Percentiles rank a stretch among this genome's conserved stretches.
These are phyloP conservation scores for Boletus reticulatus DNA, from an alignment of 768 basidiomycete genomes.

Conservation along the genomic window DNA sequence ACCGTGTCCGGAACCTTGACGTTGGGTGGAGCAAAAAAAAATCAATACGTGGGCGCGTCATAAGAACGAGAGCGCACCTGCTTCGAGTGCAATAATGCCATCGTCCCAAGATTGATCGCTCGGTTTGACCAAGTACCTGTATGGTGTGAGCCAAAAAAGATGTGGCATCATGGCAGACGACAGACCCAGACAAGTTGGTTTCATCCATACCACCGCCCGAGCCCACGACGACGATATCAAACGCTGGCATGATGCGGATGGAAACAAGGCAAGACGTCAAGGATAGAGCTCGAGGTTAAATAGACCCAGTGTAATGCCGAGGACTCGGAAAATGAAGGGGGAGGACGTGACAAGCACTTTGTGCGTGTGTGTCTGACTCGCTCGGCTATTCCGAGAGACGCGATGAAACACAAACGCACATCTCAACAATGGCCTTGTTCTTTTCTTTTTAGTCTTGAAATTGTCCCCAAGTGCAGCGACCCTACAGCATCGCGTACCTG, in stretches of 20 bases:
- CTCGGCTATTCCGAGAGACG: constrained; percentile 19
- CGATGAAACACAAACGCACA: no score
- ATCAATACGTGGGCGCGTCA: neutral
- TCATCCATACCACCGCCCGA: constrained; percentile 90
- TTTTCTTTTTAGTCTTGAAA: neutral
- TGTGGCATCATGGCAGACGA: constrained; percentile 4
- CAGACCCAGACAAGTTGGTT: constrained; percentile 83
- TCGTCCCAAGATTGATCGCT: constrained; percentile 65
- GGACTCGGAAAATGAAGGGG: no score
- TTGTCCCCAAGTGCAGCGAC: neutral
- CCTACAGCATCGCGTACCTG: constrained; percentile 5
- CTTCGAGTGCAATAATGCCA: constrained; percentile 83
- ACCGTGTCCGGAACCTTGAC: constrained; percentile 83
- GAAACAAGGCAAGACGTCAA: neutral
- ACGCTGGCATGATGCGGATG: constrained; percentile 40
- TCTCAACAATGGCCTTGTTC: no score
- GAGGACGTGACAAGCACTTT: neutral
- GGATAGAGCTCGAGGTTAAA: neutral
- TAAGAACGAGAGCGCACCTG: constrained; percentile 47
- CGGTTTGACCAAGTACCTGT: constrained; percentile 88
- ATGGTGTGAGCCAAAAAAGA: neutral
- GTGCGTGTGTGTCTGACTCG: constrained; percentile 5
- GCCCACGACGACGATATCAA: constrained; percentile 78
- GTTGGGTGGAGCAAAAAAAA: neutral
- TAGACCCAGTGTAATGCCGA: neutral